Conservation (phyloP, 768 basidiomycete species). For the Leccinum aurantiacum region DNA sequence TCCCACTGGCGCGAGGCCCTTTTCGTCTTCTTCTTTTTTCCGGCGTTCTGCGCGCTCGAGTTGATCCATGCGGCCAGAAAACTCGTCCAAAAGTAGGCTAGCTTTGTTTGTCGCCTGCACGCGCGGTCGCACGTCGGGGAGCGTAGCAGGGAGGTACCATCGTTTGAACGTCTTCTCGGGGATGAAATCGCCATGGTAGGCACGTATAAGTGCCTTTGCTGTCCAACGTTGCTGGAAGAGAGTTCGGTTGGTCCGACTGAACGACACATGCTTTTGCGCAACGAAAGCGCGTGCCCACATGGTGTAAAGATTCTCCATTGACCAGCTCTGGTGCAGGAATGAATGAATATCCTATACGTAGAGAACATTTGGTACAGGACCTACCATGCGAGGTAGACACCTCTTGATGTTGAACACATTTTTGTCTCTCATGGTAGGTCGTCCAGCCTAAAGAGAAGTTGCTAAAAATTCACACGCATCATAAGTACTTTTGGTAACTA, state of each 20-base stretch:
- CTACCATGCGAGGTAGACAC: constrained; percentile 81
- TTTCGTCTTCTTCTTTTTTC: constrained; percentile 51
- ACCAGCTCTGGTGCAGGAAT: constrained; percentile 71
- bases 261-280: constrained; percentile 44
- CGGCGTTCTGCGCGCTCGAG: constrained; percentile 44
- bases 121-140: constrained; percentile 82
- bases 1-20: constrained; percentile 84
- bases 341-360: constrained; percentile 1
- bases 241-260: constrained; percentile 55
- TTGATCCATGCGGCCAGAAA: constrained; percentile 52
- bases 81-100: constrained; percentile 50
- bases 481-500: no score
- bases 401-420: constrained; percentile 45
- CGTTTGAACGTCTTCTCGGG: constrained; percentile 91
- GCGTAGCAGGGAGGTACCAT: constrained; percentile 85
- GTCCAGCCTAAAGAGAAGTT: not conserved
- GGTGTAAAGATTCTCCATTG: constrained; percentile 85
- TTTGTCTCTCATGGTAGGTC: constrained; percentile 46
- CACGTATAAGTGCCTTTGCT: constrained; percentile 82
- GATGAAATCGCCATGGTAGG: constrained; percentile 95
- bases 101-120: constrained; percentile 37
- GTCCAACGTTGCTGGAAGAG: constrained; percentile 93
- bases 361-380: constrained; percentile 14
- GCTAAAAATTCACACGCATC: constrained; percentile 20
- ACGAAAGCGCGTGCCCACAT: constrained; percentile 76